Conservation (phyloP, 768 basidiomycete species). For the Pleurotus platypus region DNA sequence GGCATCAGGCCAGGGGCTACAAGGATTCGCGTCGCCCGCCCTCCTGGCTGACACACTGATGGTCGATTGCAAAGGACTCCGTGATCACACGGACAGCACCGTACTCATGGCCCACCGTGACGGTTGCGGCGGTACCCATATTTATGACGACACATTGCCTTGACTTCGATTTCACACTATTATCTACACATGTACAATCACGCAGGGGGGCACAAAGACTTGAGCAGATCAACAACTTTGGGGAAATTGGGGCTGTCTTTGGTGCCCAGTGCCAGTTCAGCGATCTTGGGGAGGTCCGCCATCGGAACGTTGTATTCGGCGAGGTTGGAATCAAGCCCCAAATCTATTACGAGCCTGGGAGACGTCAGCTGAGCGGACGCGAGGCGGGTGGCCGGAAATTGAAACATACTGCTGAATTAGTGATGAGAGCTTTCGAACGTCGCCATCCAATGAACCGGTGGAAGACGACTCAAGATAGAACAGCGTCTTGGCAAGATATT, state of each 20-base stretch:
- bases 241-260: slow-evolving; percentile 34
- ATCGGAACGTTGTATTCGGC: slow-evolving; percentile 62
- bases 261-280: slow-evolving; percentile 41
- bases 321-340: slow-evolving; percentile 59
- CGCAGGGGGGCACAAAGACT: slow-evolving; percentile 33
- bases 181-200: not conserved
- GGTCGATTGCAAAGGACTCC: no score
- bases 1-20: not conserved
- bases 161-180: not conserved
- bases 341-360: slow-evolving; percentile 51
- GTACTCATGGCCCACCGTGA: no score
- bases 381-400: not conserved
- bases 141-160: not conserved
- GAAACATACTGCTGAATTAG: slow-evolving; percentile 51
- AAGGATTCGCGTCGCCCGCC: no score
- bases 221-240: slow-evolving; percentile 46
- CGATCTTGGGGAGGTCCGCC: slow-evolving; percentile 50
- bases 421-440: slow-evolving; percentile 48
- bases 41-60: no score
- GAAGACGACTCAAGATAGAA: slow-evolving; percentile 57
- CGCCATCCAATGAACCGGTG: slow-evolving; percentile 65
- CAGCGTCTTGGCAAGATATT: slow-evolving; percentile 50
- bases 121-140: not conserved
- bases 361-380: not conserved
- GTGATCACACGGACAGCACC: not conserved